These are phyloP conservation scores for Periglandula ipomoeae DNA, from an alignment of 2,329 filamentous ascomycete genomes.

Conservation along the genomic window DNA sequence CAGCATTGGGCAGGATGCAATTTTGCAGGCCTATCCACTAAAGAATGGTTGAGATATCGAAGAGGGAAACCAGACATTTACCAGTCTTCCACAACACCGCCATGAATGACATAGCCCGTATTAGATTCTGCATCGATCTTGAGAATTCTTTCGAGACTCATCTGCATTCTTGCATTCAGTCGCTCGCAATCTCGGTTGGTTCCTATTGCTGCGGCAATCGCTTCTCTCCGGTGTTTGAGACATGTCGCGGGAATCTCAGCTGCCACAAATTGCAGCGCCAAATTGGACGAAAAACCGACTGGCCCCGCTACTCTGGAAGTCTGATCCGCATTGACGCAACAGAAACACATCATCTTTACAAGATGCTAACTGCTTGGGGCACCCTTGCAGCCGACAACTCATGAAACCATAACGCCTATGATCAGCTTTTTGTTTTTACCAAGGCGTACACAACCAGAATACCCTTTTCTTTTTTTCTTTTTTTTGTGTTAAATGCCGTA, in stretches of 20 bases:
- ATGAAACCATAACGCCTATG: constrained; percentile 2
- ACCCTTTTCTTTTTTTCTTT: constrained; percentile 3
- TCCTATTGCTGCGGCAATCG: constrained; percentile 5
- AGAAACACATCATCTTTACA: constrained; percentile 12
- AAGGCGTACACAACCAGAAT: constrained; percentile 7
- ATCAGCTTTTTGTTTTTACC: background rate
- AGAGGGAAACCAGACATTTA: too few species aligned
- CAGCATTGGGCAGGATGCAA: background rate
- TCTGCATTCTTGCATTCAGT: constrained; percentile 1
- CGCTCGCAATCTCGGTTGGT: constrained; percentile 14
- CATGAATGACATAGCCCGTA: background rate
- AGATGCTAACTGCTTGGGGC: background rate
- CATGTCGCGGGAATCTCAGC: background rate
- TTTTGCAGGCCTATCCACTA: background rate
- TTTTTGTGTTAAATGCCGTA: background rate
- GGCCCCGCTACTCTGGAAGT: background rate
- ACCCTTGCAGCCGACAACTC: background rate
- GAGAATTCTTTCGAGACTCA: constrained; percentile 2
- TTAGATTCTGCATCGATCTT: constrained; percentile 2
- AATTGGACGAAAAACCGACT: background rate
- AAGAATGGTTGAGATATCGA: too few species aligned
- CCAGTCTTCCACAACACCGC: background rate
- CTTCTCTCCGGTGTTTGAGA: background rate
- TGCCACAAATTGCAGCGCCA: constrained; percentile 8
- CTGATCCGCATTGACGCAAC: background rate